A percentile compares a stretch with the other conserved stretches of the same genome.
Evolutionary conservation across 805 yeast genomes (phyloP).

Genomic region (Candida koratica): DNA sequence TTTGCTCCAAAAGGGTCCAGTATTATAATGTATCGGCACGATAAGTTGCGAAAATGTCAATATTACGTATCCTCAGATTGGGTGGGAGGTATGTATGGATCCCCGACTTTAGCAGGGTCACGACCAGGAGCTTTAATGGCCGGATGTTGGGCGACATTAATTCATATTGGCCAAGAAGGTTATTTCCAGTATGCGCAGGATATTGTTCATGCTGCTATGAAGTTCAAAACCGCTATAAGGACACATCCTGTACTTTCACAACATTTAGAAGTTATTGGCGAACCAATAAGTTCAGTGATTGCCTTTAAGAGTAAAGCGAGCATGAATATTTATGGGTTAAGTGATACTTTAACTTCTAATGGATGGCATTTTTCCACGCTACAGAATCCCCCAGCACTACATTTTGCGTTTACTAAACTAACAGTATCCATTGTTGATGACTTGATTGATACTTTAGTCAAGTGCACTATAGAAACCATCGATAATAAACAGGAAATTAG

Average conservation of each 20-base stretch:
- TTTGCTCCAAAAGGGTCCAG: conserved; percentile 98
- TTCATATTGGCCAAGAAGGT: conserved; percentile 80
- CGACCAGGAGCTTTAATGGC: conserved; percentile 96
- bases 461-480: conserved; percentile 38
- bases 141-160: conserved; percentile 97
- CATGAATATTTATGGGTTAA: conserved; percentile 68
- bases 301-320: conserved; percentile 56
- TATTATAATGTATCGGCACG: conserved; percentile 78
- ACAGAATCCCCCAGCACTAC: conserved; percentile 89
- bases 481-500: conserved; percentile 17
- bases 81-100: conserved; percentile 95
- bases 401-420: conserved; percentile 79
- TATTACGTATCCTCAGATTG: conserved; percentile 81
- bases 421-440: conserved; percentile 60
- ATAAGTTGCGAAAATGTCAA: conserved; percentile 69
- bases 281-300: conserved; percentile 80
- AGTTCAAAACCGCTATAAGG: conserved; percentile 48
- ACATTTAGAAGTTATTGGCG: conserved; percentile 70
- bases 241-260: conserved; percentile 41
- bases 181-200: conserved; percentile 62
- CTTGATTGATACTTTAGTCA: conserved; percentile 50
- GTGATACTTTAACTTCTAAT: conserved; percentile 60
- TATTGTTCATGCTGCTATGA: conserved; percentile 63
- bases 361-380: conserved; percentile 91
- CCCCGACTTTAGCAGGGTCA: conserved; percentile 95